Conservation (phyloP, 2,329 filamentous ascomycete genomes). For the Lachnellula hyalina region DNA sequence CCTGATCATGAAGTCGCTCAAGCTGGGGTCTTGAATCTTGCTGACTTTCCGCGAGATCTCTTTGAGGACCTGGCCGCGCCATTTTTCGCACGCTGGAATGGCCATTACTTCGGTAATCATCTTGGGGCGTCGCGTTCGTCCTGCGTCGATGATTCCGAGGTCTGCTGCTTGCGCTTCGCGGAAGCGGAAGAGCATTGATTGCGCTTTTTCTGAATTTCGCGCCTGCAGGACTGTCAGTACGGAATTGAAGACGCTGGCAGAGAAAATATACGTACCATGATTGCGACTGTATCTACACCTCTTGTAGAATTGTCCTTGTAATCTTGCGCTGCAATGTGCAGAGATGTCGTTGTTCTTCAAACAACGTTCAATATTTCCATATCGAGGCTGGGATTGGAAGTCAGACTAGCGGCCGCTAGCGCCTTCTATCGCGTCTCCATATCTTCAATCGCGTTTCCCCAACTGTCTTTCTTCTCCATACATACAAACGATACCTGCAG, state of each 20-base stretch:
- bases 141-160: slow-evolving; percentile 90
- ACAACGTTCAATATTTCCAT: background rate
- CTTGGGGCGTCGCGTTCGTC: slow-evolving; percentile 83
- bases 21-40: slow-evolving; percentile 82
- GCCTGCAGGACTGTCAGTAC: slow-evolving; percentile 48
- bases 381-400: background rate
- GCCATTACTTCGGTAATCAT: slow-evolving; percentile 80
- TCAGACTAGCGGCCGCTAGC: slow-evolving; percentile 12
- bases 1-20: slow-evolving; percentile 96
- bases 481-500: slow-evolving; percentile 25
- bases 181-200: slow-evolving; percentile 99
- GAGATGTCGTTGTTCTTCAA: background rate
- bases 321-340: background rate
- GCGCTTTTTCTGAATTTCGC: slow-evolving; percentile 96
- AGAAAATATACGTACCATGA: slow-evolving; percentile 22
- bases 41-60: slow-evolving; percentile 96
- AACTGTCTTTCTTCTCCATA: slow-evolving; percentile 1
- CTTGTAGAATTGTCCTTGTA: background rate
- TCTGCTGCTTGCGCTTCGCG: slow-evolving; percentile 94
- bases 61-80: slow-evolving; percentile 95
- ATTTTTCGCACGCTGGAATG: slow-evolving; percentile 90
- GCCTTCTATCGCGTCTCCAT: slow-evolving; percentile 5
- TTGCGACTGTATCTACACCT: slow-evolving; percentile 10
- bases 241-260: too few relatives aligned
- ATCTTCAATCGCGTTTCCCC: slow-evolving; percentile 15